Base-by-base conservation (phyloP, 352 stramenopile species). In the Phytophthora quininea region DNA sequence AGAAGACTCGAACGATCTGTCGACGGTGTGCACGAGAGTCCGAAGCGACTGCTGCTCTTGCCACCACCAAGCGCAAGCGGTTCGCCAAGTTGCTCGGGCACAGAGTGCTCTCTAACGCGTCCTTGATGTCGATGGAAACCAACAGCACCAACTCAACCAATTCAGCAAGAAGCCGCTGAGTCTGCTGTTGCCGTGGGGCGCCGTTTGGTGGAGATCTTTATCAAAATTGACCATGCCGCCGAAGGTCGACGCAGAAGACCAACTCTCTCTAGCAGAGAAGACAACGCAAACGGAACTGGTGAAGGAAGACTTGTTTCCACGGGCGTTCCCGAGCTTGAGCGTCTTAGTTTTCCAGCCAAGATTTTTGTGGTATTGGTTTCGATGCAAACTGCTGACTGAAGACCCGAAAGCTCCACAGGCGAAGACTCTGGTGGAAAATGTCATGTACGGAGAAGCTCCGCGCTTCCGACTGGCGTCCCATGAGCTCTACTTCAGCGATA, bases 401-500 rank as follows among this genome's bases (percentile, higher is more conserved):
- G 64, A 54, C 24, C 42, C 63, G 6, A 57, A 51, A 3, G 43
- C 48, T 40, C 38, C 46, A 10, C 57, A 67, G 27, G 63, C 57
- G 6, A 4, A 47, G 4, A 67, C 64, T 11, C 35, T 71, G 24
- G 50, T 71, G 15, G 37, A 71, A 19, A 47, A 53, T 4, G 50
- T 67, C 56, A 66, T 86, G 11, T 88, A 73, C 37, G 80, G 76
- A 7, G 79, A 89, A 68, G 69, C 61, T 0, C 82, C 79, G n/a
- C 80, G 82, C 55, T 91, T 89, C 56, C 82, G 69, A 31, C 1
- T 69, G 33, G 33, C 58, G 1, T 74, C 85, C 48, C 63, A 71
- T 1, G 77, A 71, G 27, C 50, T 91, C 6, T 89, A 89, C 68
- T 88, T 86, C 54, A 64, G 73, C 9, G 83, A 91, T 49, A 89